Evolutionary conservation across 441 rosid species (phyloP).

Genomic region (Erysimum cheiri): DNA sequence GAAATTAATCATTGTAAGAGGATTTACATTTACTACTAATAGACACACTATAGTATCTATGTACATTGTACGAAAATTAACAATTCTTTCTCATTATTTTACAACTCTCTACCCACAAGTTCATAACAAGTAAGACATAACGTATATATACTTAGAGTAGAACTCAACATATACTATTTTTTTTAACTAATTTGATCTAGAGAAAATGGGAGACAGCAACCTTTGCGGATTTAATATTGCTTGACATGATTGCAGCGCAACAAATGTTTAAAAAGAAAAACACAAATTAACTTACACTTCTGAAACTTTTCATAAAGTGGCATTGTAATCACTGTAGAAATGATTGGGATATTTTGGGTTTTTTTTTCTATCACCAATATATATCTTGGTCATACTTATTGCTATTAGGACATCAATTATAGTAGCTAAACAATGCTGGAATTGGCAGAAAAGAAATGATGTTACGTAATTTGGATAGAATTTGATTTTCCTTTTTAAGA

Average conservation of each 20-base stretch:
- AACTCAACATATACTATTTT: neutral
- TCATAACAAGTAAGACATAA: neutral
- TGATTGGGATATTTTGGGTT: neutral
- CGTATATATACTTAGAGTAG: neutral
- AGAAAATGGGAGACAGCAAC: neutral
- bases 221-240: neutral
- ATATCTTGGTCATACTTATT: neutral
- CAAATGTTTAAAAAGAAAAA: neutral
- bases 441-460: no score
- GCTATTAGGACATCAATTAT: slow-evolving; percentile 1
- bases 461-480: no score
- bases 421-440: neutral
- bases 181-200: neutral
- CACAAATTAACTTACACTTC: neutral
- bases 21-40: neutral
- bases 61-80: no score
- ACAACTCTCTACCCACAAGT: neutral
- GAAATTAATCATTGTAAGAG: slow-evolving; percentile 1
- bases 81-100: no score
- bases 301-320: slow-evolving; percentile 6
- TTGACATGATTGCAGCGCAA: slow-evolving; percentile 10
- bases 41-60: neutral
- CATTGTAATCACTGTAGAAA: neutral
- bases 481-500: no score
- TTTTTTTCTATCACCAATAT: no score